Base-by-base conservation (phyloP, 1,139 yeast species). In the Blastobotrys indianensis region DNA sequence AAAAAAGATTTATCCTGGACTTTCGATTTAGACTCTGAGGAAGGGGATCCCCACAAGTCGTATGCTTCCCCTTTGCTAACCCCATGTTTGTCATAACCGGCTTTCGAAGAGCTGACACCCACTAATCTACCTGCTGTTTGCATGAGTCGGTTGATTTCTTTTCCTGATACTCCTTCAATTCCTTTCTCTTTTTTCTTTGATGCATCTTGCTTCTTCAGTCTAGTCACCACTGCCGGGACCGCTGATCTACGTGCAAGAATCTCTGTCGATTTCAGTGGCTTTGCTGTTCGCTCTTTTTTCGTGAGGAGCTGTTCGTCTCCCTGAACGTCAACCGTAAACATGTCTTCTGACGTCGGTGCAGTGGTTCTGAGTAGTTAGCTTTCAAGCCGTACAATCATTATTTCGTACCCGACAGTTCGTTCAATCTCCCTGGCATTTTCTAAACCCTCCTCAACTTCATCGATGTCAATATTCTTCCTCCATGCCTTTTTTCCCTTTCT, bases 401-500 rank as follows among this genome's bases (percentile, higher is more conserved):
- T 13, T 35, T 42, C 15, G 29, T 12, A 13, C 37, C 45, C 42
- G 16, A 32, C 20, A 11, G 76, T 73, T 47, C 84, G 74, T 57
- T 84, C 77, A 50, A 79, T 76, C 46, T 85, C 94, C 47, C 87
- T 73, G 45, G 75, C 73, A 40, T 76, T 79, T 54, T 83, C 94
- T 41, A 92, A 69, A 6, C 82, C 84, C 37, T 69, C 66, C 61
- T 85, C 88, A 44, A 92, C 70, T 51, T 87, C 96, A 20, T 79
- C 80, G 25, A 92, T 70, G 61, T 92, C 95, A 50, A 92, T 85
- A 64, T 92, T 86, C 67, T 92, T 92, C 66, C 97, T 82, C 98
- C 98, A 92, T 5, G 97, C 85, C 63, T 76, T 82, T 73, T 85
- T 90, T 45, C 96, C 95, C 71, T 92, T 92, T 59, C 97, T 77